Base-by-base conservation (phyloP, 2,329 filamentous ascomycete species). In the Fusarium abutilonis region DNA sequence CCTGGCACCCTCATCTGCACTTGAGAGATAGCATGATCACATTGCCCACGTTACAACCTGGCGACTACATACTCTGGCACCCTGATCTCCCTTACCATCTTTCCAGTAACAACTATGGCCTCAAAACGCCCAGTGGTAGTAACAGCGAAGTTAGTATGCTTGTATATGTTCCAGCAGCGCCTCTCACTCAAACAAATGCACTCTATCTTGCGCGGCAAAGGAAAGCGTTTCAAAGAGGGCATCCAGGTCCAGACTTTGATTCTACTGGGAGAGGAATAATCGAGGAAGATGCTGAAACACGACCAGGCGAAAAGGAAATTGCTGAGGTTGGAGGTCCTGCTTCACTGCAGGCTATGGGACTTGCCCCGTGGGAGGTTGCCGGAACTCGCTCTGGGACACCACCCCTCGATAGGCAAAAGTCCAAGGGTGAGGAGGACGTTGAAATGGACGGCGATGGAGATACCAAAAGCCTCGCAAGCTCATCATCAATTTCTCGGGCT, bases 21-120 rank as follows among this genome's bases (percentile, higher is more conserved):
- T 77, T 86, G 41, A 78, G 81, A 56, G 76, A 78, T 52, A 85
- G 80, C 60, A 79, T 86, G 60, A 78, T 85, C 54, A 82, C 82
- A n/a, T 78, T 84, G 42, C 83, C 83, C 4, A 82, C 80, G 9
- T 72, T 86, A 39, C 80, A 81, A 58, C 78, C 82, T 0, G 83
- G 83, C 66, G 83, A 85, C 75, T 86, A 86, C 69, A 82, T 86
- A 58, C 74, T 86, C 64, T 86, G 83, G 83, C 83, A 86, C 66
- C 82, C 82, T 19, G 83, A 86, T 63, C 78, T 84, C 58, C 80
- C 83, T 8, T 86, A 85, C 71, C 82, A 83, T 64, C 83, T 86
- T 68, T 79, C 79, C 53, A 79, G 74, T 41, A 78, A 74, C 43
- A 65, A 75, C 70, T 55, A 68, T 39, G 67, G 68, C 42, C 57